Evolutionary conservation across 495 filamentous ascomycete species (phyloP).

Genomic region (Trypethelium eluteriae): DNA sequence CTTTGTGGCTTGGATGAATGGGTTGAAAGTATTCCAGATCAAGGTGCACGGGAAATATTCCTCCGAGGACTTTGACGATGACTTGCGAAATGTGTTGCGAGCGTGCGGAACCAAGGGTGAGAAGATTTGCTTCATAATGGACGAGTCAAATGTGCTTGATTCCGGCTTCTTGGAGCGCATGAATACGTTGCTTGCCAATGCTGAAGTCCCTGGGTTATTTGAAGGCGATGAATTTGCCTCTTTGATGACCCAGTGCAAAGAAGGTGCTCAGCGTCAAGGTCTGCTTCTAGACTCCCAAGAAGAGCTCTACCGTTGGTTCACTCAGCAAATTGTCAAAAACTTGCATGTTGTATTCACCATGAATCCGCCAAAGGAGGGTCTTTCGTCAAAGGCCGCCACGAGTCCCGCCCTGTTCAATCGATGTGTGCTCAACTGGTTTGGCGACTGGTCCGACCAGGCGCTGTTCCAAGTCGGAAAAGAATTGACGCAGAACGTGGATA

Average conservation of each 20-base stretch:
- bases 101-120: constrained; percentile 95
- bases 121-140: constrained; percentile 99
- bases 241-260: constrained; percentile 96
- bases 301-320: constrained; percentile 99
- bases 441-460: constrained; percentile 98
- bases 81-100: constrained; percentile 85
- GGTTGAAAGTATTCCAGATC: constrained; percentile 96
- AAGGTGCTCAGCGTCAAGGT: constrained; percentile 94
- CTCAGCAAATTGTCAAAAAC: constrained; percentile 97
- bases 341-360: constrained; percentile 98
- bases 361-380: constrained; percentile 95
- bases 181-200: constrained; percentile 97
- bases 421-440: constrained; percentile 99
- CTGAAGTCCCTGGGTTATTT: constrained; percentile 94
- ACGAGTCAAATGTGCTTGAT: constrained; percentile 96
- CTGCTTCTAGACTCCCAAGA: constrained; percentile 92
- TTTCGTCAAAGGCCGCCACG: constrained; percentile 92
- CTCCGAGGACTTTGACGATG: constrained; percentile 96
- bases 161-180: constrained; percentile 98
- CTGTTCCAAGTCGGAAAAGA: constrained; percentile 97
- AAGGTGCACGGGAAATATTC: constrained; percentile 99
- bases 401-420: constrained; percentile 97
- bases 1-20: constrained; percentile 99
- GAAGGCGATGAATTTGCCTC: constrained; percentile 94
- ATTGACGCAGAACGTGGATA: constrained; percentile 87